These are phyloP conservation scores for Balansia obtecta DNA, from an alignment of 2,329 filamentous ascomycete genomes.

Conservation along the genomic window DNA sequence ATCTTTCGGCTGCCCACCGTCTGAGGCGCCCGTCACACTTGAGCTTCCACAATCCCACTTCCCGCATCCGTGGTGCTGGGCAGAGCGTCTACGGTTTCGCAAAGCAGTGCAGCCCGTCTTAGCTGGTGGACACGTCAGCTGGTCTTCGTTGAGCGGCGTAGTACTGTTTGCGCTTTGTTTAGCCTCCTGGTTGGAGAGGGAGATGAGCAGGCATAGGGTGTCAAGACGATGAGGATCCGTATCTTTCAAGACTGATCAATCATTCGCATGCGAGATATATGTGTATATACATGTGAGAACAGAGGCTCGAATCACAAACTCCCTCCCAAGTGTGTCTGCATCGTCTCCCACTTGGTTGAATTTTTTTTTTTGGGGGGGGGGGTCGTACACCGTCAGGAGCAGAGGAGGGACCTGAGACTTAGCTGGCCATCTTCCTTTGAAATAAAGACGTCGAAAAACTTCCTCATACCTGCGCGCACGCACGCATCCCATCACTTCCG, in stretches of 20 bases:
- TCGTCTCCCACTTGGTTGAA: background rate
- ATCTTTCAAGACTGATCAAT: background rate
- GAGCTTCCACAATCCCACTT: too few species aligned
- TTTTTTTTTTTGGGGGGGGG: background rate
- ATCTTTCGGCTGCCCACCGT: too few species aligned
- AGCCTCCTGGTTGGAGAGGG: too few species aligned
- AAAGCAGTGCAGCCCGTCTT: too few species aligned
- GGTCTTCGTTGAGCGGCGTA: too few species aligned
- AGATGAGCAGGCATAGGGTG: too few species aligned
- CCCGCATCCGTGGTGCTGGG: too few species aligned
- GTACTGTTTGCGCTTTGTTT: too few species aligned
- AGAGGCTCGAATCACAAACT: background rate
- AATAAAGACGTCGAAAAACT: background rate
- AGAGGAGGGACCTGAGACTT: background rate
- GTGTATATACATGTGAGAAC: background rate
- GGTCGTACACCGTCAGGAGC: background rate
- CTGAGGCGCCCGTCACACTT: too few species aligned
- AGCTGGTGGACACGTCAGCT: too few species aligned
- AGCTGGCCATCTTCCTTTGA: background rate
- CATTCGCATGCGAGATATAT: background rate
- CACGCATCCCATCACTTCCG: background rate
- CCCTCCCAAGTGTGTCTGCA: background rate
- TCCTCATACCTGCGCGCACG: background rate
- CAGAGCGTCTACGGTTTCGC: too few species aligned
- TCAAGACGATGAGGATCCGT: slow-evolving; percentile 37